Percentiles rank a stretch among this genome's conserved stretches.
Evolutionary conservation across 2,329 filamentous ascomycete genomes (phyloP).

Genomic region (Penicillium sp.): DNA sequence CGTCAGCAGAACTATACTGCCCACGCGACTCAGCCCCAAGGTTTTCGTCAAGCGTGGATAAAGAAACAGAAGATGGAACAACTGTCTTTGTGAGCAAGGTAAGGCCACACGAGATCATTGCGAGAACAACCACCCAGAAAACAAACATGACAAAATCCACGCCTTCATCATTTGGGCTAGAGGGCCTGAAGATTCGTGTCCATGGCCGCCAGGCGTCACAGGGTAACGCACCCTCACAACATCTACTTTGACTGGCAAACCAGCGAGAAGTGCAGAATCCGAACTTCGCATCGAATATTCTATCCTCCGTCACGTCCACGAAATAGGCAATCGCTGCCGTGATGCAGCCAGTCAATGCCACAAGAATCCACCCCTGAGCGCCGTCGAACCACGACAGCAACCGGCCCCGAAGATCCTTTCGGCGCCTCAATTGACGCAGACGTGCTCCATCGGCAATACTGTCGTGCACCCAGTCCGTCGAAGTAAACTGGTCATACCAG

Average conservation of each 20-base stretch:
- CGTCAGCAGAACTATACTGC: conserved; percentile 9
- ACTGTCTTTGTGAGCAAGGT: conserved; percentile 91
- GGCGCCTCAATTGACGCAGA: conserved; percentile 75
- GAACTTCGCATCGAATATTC: conserved; percentile 86
- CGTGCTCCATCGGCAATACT: conserved; percentile 92
- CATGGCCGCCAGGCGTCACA: conserved; percentile 65
- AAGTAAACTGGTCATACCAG: conserved; percentile 99
- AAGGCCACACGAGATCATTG: conserved; percentile 71
- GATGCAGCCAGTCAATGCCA: conserved; percentile 82
- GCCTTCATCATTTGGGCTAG: conserved; percentile 53
- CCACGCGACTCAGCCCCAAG: conserved; percentile 44
- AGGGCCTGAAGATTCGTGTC: conserved; percentile 62
- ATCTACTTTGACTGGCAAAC: conserved; percentile 70
- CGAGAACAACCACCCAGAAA: conserved; percentile 66
- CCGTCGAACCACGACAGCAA: conserved; percentile 76
- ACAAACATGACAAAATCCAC: conserved; percentile 80
- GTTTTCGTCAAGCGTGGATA: conserved; percentile 91
- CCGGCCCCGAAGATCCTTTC: conserved; percentile 83
- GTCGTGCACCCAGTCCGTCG: conserved; percentile 97
- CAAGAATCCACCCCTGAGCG: conserved; percentile 90
- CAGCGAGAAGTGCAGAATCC: conserved; percentile 76
- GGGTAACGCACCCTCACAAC: conserved; percentile 56
- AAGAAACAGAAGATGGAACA: conserved; percentile 81
- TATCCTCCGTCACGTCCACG: conserved; percentile 82
- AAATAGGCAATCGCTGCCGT: conserved; percentile 84